Conservation (phyloP, 164 flowering plant genomes). For the Liquidambar formosana region DNA sequence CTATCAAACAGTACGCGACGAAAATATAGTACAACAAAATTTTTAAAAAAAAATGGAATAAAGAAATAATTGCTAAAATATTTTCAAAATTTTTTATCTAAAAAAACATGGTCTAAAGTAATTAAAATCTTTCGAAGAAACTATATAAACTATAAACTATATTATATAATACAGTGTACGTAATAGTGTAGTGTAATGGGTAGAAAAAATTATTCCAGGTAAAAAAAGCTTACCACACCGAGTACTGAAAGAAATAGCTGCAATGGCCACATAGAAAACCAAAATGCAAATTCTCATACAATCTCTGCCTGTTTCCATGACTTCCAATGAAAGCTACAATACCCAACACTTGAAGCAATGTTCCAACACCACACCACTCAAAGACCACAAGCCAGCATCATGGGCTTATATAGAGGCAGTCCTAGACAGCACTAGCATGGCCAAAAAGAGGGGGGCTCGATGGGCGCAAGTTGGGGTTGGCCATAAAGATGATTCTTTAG, state of each 20-base stretch:
- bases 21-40: too few relatives aligned
- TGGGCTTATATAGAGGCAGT: slow-evolving; percentile 6
- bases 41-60: too few relatives aligned
- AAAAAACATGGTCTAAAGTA: too few relatives aligned
- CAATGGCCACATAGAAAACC: slow-evolving; percentile 22
- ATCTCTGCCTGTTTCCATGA: slow-evolving; percentile 24
- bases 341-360: neutral
- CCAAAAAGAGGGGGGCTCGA: neutral
- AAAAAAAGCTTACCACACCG: slow-evolving; percentile 43
- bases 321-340: neutral
- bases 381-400: neutral
- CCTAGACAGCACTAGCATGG: neutral
- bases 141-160: too few relatives aligned
- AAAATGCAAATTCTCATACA: slow-evolving; percentile 16
- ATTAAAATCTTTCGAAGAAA: too few relatives aligned
- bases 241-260: slow-evolving; percentile 28
- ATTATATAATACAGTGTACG: too few relatives aligned
- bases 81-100: too few relatives aligned
- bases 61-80: too few relatives aligned
- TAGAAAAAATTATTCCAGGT: too few relatives aligned
- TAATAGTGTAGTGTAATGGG: too few relatives aligned
- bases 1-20: too few relatives aligned
- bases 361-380: neutral
- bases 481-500: slow-evolving; percentile 40
- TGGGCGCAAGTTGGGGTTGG: slow-evolving; percentile 11